Conservation (phyloP, 116 monocot species). For the Posidonia oceanica region DNA sequence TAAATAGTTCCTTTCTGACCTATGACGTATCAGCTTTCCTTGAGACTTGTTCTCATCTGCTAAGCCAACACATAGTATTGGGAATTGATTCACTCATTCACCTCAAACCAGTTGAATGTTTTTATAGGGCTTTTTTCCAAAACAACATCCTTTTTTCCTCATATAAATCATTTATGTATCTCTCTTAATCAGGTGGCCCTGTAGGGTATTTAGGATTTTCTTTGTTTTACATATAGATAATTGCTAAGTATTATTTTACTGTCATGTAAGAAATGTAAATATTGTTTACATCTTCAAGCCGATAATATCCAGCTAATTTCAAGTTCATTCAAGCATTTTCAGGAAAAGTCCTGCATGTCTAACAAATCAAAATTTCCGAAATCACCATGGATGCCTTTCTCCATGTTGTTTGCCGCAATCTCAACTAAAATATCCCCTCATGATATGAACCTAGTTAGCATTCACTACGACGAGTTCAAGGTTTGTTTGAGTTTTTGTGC, state of each 20-base stretch:
- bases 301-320: slow-evolving; percentile 12
- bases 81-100: too few relatives aligned
- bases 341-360: slow-evolving; percentile 17
- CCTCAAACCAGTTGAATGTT: too few relatives aligned
- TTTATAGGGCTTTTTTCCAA: too few relatives aligned
- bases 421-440: slow-evolving; percentile 68
- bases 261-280: neutral
- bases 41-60: too few relatives aligned
- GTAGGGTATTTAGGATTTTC: too few relatives aligned
- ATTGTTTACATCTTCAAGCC: slow-evolving; percentile 16
- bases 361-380: slow-evolving; percentile 5
- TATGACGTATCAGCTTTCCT: too few relatives aligned
- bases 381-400: slow-evolving; percentile 97
- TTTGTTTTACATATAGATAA: too few relatives aligned
- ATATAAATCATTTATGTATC: too few relatives aligned
- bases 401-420: slow-evolving; percentile 94
- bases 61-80: too few relatives aligned
- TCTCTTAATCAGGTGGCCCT: too few relatives aligned
- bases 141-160: too few relatives aligned
- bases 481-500: slow-evolving; percentile 11
- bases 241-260: neutral
- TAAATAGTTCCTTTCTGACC: too few relatives aligned
- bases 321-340: slow-evolving; percentile 12
- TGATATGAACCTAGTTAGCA: slow-evolving; percentile 73
- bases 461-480: slow-evolving; percentile 84